These are phyloP conservation scores for Corchorus olitorius DNA, from an alignment of 345 rosid species.

Conservation along the genomic window DNA sequence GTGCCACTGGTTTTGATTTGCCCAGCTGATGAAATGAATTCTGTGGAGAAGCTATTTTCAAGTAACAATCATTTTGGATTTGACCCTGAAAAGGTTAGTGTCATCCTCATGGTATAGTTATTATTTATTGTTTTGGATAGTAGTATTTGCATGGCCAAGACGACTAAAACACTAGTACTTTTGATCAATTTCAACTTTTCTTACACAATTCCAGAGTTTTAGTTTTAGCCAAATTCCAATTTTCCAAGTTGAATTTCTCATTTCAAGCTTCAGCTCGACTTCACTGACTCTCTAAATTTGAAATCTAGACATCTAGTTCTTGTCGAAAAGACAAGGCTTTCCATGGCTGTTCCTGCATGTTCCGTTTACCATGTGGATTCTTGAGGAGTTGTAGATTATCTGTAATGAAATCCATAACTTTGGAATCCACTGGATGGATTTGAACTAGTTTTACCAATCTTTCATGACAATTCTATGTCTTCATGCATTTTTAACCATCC, in stretches of 20 bases:
- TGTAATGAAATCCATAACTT: not conserved
- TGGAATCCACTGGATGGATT: not conserved
- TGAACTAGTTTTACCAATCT: not conserved
- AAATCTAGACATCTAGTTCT: not conserved
- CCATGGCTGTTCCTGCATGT: not conserved
- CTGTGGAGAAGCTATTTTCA: constrained; percentile 47
- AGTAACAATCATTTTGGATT: constrained; percentile 69
- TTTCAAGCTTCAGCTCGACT: not conserved
- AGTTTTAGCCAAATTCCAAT: not conserved
- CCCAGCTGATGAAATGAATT: constrained; percentile 42
- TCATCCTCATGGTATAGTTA: not conserved
- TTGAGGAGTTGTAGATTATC: not conserved
- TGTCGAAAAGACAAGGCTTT: not conserved
- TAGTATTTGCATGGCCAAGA: not conserved
- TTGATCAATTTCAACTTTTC: not conserved
- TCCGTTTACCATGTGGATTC: not conserved
- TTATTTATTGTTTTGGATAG: not conserved
- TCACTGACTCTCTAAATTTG: not conserved
- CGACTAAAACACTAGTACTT: not conserved
- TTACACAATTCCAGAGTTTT: not conserved
- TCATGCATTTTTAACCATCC: constrained; percentile 13
- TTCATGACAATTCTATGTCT: not conserved
- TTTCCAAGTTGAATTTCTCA: not conserved
- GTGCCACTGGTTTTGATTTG: constrained; percentile 68
- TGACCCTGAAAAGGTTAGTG: constrained; percentile 66